Percentiles rank a stretch among this genome's conserved stretches.
phyloP scores from a whole-genome alignment of 2,329 filamentous ascomycete species.

The Pseudogymnoascus pannorum region DNA sequence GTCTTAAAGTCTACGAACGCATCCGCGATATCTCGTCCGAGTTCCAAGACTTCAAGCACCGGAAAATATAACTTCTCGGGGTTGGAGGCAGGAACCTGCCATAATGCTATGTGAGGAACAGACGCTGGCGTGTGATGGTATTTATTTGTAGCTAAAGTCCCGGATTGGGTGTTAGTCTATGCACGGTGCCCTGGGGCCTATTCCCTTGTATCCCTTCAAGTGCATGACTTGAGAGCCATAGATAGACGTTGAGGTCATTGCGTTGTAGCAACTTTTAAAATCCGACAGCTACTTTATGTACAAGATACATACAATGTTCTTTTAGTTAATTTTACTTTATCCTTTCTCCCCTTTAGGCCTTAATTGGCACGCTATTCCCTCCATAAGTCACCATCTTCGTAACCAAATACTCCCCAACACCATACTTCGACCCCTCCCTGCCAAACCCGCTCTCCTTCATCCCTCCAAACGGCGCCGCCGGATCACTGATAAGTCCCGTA shows the following conservation, averaged over 20 bases:
- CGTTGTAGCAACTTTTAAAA: neutral
- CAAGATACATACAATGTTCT: neutral
- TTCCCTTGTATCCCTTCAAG: neutral
- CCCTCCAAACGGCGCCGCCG: constrained; percentile 48
- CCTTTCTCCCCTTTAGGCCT: neutral
- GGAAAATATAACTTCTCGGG: too few species aligned
- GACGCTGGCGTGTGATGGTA: too few species aligned
- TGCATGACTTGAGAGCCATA: neutral
- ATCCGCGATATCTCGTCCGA: too few species aligned
- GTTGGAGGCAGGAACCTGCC: too few species aligned
- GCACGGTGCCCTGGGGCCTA: too few species aligned
- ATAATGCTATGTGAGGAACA: too few species aligned
- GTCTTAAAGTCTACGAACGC: too few species aligned
- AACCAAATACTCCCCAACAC: constrained; percentile 45
- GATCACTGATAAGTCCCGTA: constrained; percentile 56
- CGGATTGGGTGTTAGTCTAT: too few species aligned
- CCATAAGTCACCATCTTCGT: constrained; percentile 40
- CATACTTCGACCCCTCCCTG: constrained; percentile 47
- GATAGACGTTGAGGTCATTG: neutral
- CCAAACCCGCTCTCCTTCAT: constrained; percentile 51
- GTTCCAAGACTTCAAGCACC: too few species aligned
- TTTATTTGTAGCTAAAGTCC: too few species aligned
- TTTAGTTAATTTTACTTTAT: neutral
- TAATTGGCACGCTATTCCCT: neutral
- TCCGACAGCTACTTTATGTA: neutral